These are phyloP conservation scores for Paralagenidium karlingii DNA, from an alignment of 352 stramenopile genomes.

Conservation along the genomic window DNA sequence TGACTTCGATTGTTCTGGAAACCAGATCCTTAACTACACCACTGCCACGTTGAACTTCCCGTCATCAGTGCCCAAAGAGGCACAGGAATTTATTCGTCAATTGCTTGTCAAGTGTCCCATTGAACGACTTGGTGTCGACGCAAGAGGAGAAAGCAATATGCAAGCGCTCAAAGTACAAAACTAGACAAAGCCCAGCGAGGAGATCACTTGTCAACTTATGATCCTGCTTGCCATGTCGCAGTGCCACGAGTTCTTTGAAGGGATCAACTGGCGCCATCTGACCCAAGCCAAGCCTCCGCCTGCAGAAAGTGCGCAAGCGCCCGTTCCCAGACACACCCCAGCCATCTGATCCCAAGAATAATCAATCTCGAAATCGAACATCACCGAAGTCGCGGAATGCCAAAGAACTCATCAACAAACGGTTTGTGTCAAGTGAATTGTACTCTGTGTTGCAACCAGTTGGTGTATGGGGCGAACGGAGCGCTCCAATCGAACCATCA, in stretches of 20 bases:
- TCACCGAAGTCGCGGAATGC: too few species aligned
- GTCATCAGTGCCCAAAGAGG: conserved; percentile 39
- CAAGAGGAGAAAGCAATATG: conserved; percentile 47
- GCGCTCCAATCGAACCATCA: too few species aligned
- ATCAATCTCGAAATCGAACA: too few species aligned
- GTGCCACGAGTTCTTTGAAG: conserved; percentile 62
- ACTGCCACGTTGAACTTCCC: conserved; percentile 71
- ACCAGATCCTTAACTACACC: conserved; percentile 70
- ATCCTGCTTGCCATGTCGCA: not conserved
- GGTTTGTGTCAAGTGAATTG: too few species aligned
- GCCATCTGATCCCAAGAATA: too few species aligned
- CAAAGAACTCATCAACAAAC: too few species aligned
- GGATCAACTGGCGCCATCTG: conserved; percentile 57
- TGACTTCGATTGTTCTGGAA: not conserved
- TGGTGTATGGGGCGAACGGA: too few species aligned
- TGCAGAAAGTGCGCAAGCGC: too few species aligned
- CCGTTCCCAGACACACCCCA: too few species aligned
- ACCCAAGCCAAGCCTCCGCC: conserved; percentile 30
- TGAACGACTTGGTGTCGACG: conserved; percentile 45
- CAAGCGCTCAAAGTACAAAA: conserved; percentile 44
- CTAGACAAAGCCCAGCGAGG: not conserved
- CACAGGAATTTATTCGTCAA: conserved; percentile 58
- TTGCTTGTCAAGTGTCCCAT: conserved; percentile 34
- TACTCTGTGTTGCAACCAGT: too few species aligned
- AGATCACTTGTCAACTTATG: not conserved